phyloP scores from a whole-genome alignment of 1,284 basidiomycete species.

The Puccinia coronata region DNA sequence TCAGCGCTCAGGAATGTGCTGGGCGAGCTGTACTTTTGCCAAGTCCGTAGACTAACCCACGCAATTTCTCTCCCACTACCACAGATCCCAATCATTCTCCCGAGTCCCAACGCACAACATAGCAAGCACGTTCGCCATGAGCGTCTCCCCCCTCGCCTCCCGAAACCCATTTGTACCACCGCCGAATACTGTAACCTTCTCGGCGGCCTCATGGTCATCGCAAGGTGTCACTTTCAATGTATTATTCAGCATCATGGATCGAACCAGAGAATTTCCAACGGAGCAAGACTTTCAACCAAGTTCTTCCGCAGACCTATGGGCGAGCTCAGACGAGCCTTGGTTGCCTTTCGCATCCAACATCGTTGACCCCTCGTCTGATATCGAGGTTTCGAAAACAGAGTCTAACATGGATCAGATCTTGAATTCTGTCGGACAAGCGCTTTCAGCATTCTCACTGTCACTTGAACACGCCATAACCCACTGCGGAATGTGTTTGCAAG shows the following conservation, averaged over 20 bases:
- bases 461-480: background rate
- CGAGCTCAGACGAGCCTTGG: background rate
- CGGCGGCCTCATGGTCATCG: background rate
- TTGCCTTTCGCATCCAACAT: background rate
- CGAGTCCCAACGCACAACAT: background rate
- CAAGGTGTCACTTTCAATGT: conserved; percentile 29
- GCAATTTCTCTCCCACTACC: background rate
- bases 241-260: conserved; percentile 18
- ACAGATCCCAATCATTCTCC: background rate
- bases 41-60: background rate
- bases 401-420: conserved; percentile 4
- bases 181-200: conserved; percentile 2
- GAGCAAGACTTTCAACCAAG: background rate
- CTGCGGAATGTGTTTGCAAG: conserved; percentile 17
- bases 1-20: background rate
- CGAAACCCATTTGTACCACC: conserved; percentile 21
- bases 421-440: conserved; percentile 2
- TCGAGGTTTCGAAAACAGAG: background rate
- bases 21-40: background rate
- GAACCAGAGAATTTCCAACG: background rate
- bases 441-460: background rate
- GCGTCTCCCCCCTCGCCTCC: background rate
- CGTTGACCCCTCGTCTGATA: background rate
- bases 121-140: background rate
- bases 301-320: background rate